Evolutionary conservation across 2,329 filamentous ascomycete genomes (phyloP).

Genomic region (Fusarium bactridioides): DNA sequence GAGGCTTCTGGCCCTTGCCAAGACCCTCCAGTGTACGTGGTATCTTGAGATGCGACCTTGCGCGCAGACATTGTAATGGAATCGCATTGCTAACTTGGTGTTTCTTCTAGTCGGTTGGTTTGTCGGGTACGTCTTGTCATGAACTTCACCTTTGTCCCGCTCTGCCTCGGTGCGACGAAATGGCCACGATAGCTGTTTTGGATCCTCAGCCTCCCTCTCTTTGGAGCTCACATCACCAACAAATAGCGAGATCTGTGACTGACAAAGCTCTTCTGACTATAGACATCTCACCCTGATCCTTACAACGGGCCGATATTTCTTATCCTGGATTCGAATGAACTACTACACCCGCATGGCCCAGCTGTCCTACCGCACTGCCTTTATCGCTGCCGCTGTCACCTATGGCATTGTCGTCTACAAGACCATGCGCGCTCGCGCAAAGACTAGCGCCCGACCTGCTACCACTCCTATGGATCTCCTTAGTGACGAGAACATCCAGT

Average conservation of each 20-base stretch:
- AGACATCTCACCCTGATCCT: constrained; percentile 90
- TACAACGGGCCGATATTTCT: constrained; percentile 79
- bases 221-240: background rate
- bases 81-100: constrained; percentile 34
- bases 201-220: background rate
- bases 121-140: constrained; percentile 69
- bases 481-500: constrained; percentile 96
- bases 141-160: constrained; percentile 8
- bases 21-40: constrained; percentile 89
- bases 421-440: constrained; percentile 85
- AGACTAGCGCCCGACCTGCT: constrained; percentile 71
- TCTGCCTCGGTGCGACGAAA: constrained; percentile 11
- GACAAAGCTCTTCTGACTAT: constrained; percentile 22
- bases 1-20: constrained; percentile 78
- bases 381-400: constrained; percentile 86
- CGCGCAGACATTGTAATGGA: background rate
- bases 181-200: constrained; percentile 27
- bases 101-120: constrained; percentile 75
- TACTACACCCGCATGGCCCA: constrained; percentile 78
- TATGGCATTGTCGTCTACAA: constrained; percentile 99
- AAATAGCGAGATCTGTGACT: constrained; percentile 9
- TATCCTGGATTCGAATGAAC: constrained; percentile 92
- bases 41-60: constrained; percentile 17
- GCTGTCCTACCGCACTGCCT: constrained; percentile 89
- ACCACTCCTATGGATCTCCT: constrained; percentile 70